Conservation (phyloP, 345 rosid species). For the Fremontodendron californicum region DNA sequence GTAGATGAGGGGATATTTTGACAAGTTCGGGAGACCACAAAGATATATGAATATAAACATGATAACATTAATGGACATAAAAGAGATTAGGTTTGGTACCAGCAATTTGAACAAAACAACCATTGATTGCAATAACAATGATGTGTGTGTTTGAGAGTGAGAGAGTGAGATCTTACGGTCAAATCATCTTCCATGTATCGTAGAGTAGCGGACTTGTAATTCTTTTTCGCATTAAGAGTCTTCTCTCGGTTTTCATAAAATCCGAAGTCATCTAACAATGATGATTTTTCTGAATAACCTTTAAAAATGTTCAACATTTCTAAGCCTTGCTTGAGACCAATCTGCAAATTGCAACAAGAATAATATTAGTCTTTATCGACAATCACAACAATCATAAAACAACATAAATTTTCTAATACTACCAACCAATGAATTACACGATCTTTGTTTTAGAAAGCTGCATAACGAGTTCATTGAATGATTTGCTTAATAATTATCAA, state of each 20-base stretch:
- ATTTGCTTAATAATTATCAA: not conserved
- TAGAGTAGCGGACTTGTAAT: slow-evolving; percentile 36
- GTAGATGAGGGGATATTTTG: not conserved
- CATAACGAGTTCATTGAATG: not conserved
- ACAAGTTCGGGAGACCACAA: not conserved
- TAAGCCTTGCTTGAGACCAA: slow-evolving; percentile 59
- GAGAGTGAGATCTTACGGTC: slow-evolving; percentile 29
- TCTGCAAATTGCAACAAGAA: slow-evolving; percentile 23
- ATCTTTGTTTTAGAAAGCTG: not conserved
- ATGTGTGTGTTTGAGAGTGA: not conserved
- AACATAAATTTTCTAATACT: not conserved
- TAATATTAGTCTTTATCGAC: not conserved
- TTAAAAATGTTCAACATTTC: slow-evolving; percentile 66
- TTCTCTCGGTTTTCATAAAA: slow-evolving; percentile 64
- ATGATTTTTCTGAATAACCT: slow-evolving; percentile 41
- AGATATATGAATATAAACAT: not conserved
- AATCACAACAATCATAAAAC: not conserved
- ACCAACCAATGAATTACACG: not conserved
- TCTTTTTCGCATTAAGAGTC: slow-evolving; percentile 35
- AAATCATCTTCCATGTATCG: slow-evolving; percentile 35
- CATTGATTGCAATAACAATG: not conserved
- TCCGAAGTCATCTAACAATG: slow-evolving; percentile 58
- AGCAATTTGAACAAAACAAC: not conserved
- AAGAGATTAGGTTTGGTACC: not conserved
- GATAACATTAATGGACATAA: not conserved